Base-by-base conservation (phyloP, 495 filamentous ascomycete genomes). In the Articulospora tetracladia region DNA sequence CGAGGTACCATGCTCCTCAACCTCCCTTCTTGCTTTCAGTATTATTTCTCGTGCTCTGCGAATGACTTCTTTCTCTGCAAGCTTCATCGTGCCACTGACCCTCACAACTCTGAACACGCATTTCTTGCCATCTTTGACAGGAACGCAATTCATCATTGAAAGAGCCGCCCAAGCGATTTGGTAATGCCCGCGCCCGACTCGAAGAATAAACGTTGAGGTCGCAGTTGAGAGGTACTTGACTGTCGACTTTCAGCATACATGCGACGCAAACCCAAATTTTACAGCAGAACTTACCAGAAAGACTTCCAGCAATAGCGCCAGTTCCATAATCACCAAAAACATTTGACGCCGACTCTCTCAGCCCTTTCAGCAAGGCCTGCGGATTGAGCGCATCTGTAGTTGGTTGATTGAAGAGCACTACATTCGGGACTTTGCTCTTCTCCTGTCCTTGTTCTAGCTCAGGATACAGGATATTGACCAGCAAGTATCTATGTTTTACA, bases 271-370 rank as follows among this genome's bases (percentile, higher is more conserved):
- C 60, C 25, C 48, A 51, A 39, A 12, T 24, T 28, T 12, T 56
- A 36, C 54, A 46, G 30, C 17, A 49, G 34, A 50, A 65, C 74
- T 55, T 73, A 90, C 91, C 81, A 66, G 81, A 79, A 20, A 95
- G 69, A 62, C 83, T 86, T 3, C 79, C 78, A 3, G 85, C 80
- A 1, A 85, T 78, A 4, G 77, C 71, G 1, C 93, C 94, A 7
- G 86, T 74, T 1, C 94, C 93, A 71, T 90, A 96, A 70, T 98
- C 93, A n/a, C 94, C 94, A 69, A 93, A 98, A 19, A 96, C 73
- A 25, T 82, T 74, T 11, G 78, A 72, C 3, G 96, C 82, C 55
- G 87, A 81, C 30, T 85, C 79, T 56, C 83, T 83, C 58, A 98
- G 83, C 54, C 83, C 79, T 46, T 81, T 85, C 1, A 86, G 70